These are phyloP conservation scores for Solanum phureja DNA, from an alignment of 257 asterid genomes.

Conservation along the genomic window DNA sequence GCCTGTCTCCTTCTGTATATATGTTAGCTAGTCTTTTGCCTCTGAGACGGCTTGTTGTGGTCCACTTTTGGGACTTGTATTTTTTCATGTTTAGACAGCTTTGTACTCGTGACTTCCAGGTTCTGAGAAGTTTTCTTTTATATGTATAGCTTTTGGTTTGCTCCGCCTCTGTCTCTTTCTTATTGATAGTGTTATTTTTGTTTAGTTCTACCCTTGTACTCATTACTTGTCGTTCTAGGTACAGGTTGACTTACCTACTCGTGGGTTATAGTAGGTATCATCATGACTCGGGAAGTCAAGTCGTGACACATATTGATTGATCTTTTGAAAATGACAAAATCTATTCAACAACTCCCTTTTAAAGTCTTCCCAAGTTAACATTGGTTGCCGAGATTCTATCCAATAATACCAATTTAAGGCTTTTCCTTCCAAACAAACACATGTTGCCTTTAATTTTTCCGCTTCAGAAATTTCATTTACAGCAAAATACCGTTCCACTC, in stretches of 20 bases:
- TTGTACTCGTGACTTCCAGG: neutral
- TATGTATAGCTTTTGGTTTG: neutral
- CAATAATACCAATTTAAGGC: neutral
- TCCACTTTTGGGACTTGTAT: no score
- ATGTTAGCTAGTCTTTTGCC: no score
- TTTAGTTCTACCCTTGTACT: neutral
- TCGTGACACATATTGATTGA: neutral
- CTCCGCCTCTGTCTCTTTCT: neutral
- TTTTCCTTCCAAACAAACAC: neutral
- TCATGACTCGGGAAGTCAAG: neutral
- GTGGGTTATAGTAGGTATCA: neutral
- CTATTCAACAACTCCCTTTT: neutral
- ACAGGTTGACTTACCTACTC: neutral
- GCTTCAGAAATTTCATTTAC: neutral
- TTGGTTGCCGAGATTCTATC: neutral
- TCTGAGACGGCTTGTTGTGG: no score
- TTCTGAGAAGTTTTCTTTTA: neutral
- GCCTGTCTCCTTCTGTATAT: no score
- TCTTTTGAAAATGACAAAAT: neutral
- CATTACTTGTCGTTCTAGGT: neutral
- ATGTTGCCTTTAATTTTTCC: neutral
- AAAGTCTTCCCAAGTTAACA: neutral
- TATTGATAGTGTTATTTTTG: neutral
- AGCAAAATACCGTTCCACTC: neutral
- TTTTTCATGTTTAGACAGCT: neutral